Evolutionary conservation across 371 early-diverging fungal genomes (phyloP), one percentile per base, ranked within the genome.

Genomic region (Mucor velutinosus): DNA sequence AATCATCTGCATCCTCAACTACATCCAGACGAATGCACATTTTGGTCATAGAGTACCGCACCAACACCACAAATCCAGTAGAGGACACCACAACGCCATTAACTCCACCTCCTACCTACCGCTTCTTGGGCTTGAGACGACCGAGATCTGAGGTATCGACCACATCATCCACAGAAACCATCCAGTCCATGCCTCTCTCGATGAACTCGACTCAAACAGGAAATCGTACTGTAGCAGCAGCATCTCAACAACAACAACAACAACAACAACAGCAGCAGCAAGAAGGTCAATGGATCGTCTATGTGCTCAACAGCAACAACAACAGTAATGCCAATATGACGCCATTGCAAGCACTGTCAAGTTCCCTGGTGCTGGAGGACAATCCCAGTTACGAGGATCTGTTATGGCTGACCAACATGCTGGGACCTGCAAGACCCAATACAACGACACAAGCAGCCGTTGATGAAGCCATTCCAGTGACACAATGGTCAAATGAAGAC

Each of bases 361-460:
- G 33, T 25, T 56, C 66, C 4, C 15, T 39, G 14, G 33, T 58
- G 2, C 19, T 59, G 1, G 71, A 71, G 15, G 81, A 81, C 17
- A 79, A 77, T 45, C 75, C 79, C 3, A 75, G 70, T 37, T 90
- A 88, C 62, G 90, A 90, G 60, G 90, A 89, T 57, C 65, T 90
- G n/a, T 62, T 88, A 58, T 70, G 74, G 76, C 67, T 90, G 11
- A 72, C 82, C 27, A 82, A 76, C 45, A 60, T 86, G 14, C 77
- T 89, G 45, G 90, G 90, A 8, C 84, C 84, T n/a, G 90, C 80
- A 3, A 73, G 88, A 32, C 88, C 88, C 10, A 70, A 74, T 25
- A 89, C 90, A 11, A 81, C 81, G 0, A 81, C 81, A 0, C 81
- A 78, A 69, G 78, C 83, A 65, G 75, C 85, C 66, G 69, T 85